Conservation (phyloP, 2,329 filamentous ascomycete genomes). For the Monilinia laxa region DNA sequence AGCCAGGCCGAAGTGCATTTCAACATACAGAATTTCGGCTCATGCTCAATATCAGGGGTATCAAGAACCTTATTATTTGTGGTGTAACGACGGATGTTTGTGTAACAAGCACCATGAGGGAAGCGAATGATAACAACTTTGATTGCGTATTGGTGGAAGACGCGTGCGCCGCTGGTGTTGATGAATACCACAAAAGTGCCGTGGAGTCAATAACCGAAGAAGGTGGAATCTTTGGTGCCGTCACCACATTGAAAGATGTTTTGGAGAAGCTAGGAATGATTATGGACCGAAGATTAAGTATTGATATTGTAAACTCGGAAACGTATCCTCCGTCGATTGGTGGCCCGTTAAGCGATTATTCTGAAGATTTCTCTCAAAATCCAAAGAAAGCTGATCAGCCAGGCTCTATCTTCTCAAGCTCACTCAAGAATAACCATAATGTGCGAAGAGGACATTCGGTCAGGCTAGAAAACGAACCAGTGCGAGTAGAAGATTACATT, state of each 20-base stretch:
- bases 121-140: constrained; percentile 41
- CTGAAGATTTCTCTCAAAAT: not conserved
- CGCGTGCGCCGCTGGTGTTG: constrained; percentile 38
- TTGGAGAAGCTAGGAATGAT: not conserved
- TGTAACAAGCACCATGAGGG: constrained; percentile 41
- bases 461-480: not conserved
- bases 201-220: constrained; percentile 39
- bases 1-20: constrained; percentile 42
- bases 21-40: constrained; percentile 44
- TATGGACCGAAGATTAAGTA: not conserved
- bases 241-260: constrained; percentile 26
- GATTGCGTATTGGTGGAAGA: constrained; percentile 41
- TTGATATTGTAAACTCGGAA: not conserved
- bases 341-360: not conserved
- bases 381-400: not conserved
- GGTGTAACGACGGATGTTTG: constrained; percentile 44
- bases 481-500: not conserved
- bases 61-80: constrained; percentile 40
- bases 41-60: constrained; percentile 38
- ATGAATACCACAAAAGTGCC: constrained; percentile 36
- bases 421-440: not conserved
- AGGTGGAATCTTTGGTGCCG: constrained; percentile 43
- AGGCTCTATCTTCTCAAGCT: too few species aligned
- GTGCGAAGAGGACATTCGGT: not conserved
- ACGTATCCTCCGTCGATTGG: not conserved